phyloP scores from a whole-genome alignment of 2,329 filamentous ascomycete species.

The Ophiostoma ulmi region DNA sequence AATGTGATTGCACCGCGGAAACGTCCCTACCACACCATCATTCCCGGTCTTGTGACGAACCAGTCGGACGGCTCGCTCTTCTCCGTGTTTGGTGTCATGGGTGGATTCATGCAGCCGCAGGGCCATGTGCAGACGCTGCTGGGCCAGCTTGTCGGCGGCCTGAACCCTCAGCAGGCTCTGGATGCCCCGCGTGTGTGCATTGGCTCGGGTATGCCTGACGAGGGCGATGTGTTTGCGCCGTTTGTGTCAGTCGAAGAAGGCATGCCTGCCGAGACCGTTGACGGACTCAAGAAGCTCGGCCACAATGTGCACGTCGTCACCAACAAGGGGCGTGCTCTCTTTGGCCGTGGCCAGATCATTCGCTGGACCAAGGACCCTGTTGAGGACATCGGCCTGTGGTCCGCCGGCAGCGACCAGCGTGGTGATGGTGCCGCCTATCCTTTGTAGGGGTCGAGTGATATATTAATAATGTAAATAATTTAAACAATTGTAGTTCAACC shows the following conservation, averaged over 20 bases:
- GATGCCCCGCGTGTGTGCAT: conserved; percentile 92
- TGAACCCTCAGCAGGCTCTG: conserved; percentile 79
- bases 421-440: conserved; percentile 72
- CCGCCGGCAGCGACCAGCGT: conserved; percentile 79
- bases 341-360: conserved; percentile 85
- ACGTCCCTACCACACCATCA: conserved; percentile 95
- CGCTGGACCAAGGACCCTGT: conserved; percentile 64
- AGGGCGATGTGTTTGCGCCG: conserved; percentile 53
- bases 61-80: conserved; percentile 67
- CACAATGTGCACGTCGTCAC: conserved; percentile 66
- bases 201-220: conserved; percentile 63
- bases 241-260: conserved; percentile 79
- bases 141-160: conserved; percentile 77
- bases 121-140: conserved; percentile 90
- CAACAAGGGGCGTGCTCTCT: conserved; percentile 62
- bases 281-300: conserved; percentile 63
- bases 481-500: background rate
- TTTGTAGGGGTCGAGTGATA: conserved; percentile 31
- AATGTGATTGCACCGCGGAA: conserved; percentile 78
- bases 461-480: background rate
- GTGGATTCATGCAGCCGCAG: conserved; percentile 97
- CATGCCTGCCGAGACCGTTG: conserved; percentile 61
- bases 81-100: conserved; percentile 92
- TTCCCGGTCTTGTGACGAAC: conserved; percentile 85
- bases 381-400: conserved; percentile 71